Conservation (phyloP, 495 filamentous ascomycete species). For the Hyaloscypha finlandica region DNA sequence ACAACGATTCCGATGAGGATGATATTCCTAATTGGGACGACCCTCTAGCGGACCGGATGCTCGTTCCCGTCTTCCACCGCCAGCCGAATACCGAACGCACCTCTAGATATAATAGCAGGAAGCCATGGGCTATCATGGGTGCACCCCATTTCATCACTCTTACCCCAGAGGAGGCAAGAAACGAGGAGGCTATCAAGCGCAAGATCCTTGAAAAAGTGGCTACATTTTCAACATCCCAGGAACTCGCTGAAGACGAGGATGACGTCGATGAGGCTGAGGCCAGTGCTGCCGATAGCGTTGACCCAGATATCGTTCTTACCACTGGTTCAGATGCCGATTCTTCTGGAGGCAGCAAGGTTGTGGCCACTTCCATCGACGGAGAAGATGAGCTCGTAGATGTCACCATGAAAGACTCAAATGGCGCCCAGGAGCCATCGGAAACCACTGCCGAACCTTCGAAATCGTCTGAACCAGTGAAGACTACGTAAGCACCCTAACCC, state of each 20-base stretch:
- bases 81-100: slow-evolving; percentile 24
- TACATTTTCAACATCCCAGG: slow-evolving; percentile 39
- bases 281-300: slow-evolving; percentile 51
- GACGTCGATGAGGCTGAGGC: slow-evolving; percentile 52
- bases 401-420: slow-evolving; percentile 65
- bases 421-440: neutral
- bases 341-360: slow-evolving; percentile 66
- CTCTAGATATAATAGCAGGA: slow-evolving; percentile 27
- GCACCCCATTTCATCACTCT: slow-evolving; percentile 54
- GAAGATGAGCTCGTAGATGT: slow-evolving; percentile 93
- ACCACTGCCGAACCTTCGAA: slow-evolving; percentile 1
- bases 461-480: slow-evolving; percentile 5
- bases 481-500: neutral
- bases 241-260: slow-evolving; percentile 34
- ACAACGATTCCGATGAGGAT: slow-evolving; percentile 56
- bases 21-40: slow-evolving; percentile 59
- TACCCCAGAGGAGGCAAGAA: slow-evolving; percentile 48
- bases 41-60: slow-evolving; percentile 65
- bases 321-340: slow-evolving; percentile 74
- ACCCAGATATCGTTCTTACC: slow-evolving; percentile 71
- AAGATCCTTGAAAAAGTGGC: slow-evolving; percentile 50
- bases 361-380: slow-evolving; percentile 76
- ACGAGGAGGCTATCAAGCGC: slow-evolving; percentile 50
- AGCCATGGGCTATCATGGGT: slow-evolving; percentile 26
- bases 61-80: slow-evolving; percentile 81